Base-by-base conservation (phyloP, 2,329 filamentous ascomycete genomes). In the Leptographium galeiforme region DNA sequence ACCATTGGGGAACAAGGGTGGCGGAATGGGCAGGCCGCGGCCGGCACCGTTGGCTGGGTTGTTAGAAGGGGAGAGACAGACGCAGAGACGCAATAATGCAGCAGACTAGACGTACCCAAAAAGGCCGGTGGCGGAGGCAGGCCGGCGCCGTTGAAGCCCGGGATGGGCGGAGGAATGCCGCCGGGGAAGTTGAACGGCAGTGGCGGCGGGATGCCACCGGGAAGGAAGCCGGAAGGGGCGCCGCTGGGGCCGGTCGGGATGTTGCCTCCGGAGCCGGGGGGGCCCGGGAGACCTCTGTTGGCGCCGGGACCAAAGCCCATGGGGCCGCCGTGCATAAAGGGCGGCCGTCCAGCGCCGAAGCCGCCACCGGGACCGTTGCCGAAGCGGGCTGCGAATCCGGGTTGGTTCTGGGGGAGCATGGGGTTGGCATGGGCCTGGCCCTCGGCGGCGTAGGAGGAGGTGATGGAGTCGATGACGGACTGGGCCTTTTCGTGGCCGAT, bases 401-500 rank as follows among this genome's bases (percentile, higher is more conserved):
- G 79, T 65, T 83, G 82, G 69, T 82, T 82, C 63, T 82, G 79
- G 12, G 75, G 78, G 49, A 91, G 81, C 81, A 93, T 89, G 51
- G 87, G 90, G 68, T 95, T 96, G 57, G 82, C 81, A 64, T 83
- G 81, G 59, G 85, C 82, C 68, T 96, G 89, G 63, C 93, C 93
- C 72, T 95, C 93, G 61, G 89, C 55, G 59, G 87, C 88, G 72
- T 98, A 97, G 41, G 90, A 95, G 45, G 84, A 88, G 44, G 93
- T 97, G 70, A 98, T 98, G 62, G 86, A 91, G 73, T 98, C 93
- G 67, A 98, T 98, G 62, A 98, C 93, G 50, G 87, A 93, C 71
- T 98, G 93, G 56, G 93, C 91, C 73, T 97, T 95, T 72, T 97
- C 93, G 70, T 96, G 91, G 48, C 91, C 93, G 68, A 98, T 97